phyloP scores from a whole-genome alignment of 1,284 basidiomycete genomes.

The Vanrija humicola region DNA sequence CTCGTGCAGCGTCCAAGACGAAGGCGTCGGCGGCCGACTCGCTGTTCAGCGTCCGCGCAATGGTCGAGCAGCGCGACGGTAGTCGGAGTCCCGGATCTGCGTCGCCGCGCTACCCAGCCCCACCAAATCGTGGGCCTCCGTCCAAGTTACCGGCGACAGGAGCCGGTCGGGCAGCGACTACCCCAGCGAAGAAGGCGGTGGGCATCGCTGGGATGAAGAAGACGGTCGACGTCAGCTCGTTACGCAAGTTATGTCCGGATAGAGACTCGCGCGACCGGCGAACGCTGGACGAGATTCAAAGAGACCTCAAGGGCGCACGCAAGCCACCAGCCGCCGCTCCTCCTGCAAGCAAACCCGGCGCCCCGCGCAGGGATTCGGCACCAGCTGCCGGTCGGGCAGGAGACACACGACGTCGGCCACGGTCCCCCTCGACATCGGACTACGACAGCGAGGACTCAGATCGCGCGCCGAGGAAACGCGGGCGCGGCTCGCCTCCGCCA shows the following conservation, averaged over 20 bases:
- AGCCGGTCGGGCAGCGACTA: too few relatives aligned
- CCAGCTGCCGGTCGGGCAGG: background rate
- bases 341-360: background rate
- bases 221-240: constrained; percentile 13
- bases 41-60: constrained; percentile 32
- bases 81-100: background rate
- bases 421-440: constrained; percentile 3
- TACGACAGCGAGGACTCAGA: constrained; percentile 8
- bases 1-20: background rate
- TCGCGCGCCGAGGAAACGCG: constrained; percentile 7
- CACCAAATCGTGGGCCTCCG: background rate
- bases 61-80: constrained; percentile 27
- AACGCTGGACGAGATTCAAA: constrained; percentile 40
- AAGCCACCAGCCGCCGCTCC: background rate
- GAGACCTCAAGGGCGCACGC: constrained; percentile 26
- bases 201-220: constrained; percentile 16
- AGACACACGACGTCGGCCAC: constrained; percentile 1
- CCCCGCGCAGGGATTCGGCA: too few relatives aligned
- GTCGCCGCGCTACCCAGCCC: background rate
- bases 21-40: constrained; percentile 4
- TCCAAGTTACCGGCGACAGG: background rate
- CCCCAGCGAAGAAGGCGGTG: background rate
- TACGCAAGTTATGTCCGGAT: constrained; percentile 38
- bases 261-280: constrained; percentile 34
- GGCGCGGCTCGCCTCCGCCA: constrained; percentile 2